Evolutionary conservation across 768 basidiomycete species (phyloP), one percentile per base, ranked within the genome.

Genomic region (Termitomyces sp.): DNA sequence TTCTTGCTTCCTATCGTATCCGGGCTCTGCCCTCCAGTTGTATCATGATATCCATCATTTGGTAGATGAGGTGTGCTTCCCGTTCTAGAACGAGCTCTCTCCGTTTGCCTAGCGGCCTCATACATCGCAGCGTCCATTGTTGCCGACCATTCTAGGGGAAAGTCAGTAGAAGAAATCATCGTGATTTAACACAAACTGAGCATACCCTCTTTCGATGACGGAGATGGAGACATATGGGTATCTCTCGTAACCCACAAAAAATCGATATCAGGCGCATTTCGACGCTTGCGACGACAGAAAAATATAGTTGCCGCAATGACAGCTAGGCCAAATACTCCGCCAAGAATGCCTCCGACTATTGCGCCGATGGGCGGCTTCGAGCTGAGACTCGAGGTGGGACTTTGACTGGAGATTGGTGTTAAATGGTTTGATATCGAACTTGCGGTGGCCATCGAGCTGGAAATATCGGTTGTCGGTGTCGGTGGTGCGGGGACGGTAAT

Each of bases 281-380:
- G 50, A 22, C 36, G 56, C 18, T 49, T 54, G n/a, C n/a, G n/a
- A n/a, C n/a, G n/a, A n/a, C n/a, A n/a, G n/a, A n/a, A n/a, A n/a
- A n/a, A n/a, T n/a, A n/a, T n/a, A n/a, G n/a, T n/a, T n/a, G n/a
- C n/a, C n/a, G n/a, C n/a, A n/a, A n/a, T n/a, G n/a, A n/a, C 18
- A 20, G 42, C 22, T n/a, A 56, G n/a, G 3, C 40, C 54, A 8
- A 39, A 33, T 5, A 55, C 18, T 0, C 54, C 50, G 5, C 59
- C 54, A 18, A 60, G 26, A 26, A 48, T 34, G 6, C 59, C 59
- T 22, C 59, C 59, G 2, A 56, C 54, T 18, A 56, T 60, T 22
- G 54, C 27, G 16, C 59, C 54, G 4, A 48, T 36, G 18, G 47
- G 32, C 39, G 8, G 27, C 27, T 30, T 46, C 16, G 16, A n/a